Evolutionary conservation across 441 rosid genomes (phyloP), one percentile per base, ranked within the genome.

Genomic region (Adansonia rubrostipa): DNA sequence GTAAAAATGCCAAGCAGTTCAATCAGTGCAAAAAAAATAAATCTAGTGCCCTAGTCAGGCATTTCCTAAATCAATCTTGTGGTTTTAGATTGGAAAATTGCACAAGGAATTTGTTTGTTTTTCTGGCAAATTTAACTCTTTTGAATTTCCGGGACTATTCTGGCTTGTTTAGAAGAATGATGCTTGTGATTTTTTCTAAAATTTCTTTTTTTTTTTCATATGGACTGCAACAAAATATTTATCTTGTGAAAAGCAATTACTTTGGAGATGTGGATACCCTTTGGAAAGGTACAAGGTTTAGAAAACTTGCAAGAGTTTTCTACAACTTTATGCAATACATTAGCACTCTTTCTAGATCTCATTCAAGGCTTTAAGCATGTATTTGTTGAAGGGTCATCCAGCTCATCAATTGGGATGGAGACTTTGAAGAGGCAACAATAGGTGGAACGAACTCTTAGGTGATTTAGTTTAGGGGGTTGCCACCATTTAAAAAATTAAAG

Each of bases 101-200:
- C 14, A 11, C 9, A 2, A 15, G 71, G 14, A 44, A 45, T 67
- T 17, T 17, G 20, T 9, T 67, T 67, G 36, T 10, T 17, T 4
- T 44, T 17, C 53, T 4, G 11, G 48, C 50, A 42, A 42, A 66
- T 10, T 66, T 42, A 67, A 44, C 53, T 9, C 50, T 67, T 10
- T 8, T 44, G 28, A 67, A 67, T 45, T 17, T 3, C 45, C 7
- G 33, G 44, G 66, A 24, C 66, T 66, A n/a, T 20, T 17, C 28
- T 42, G 71, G 13, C 51, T 42, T 63, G 68, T 63, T 33, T 63
- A 63, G 68, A 63, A 63, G 44, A 62, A 9, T 19, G 11, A 65
- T n/a, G 6, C 48, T 40, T 8, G 8, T n/a, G 48, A 8, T 65
- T 65, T 65, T 40, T 10, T n/a, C 70, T 15, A n/a, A 65, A 65